Base-by-base conservation (phyloP, 1,284 basidiomycete genomes). In the Fomitopsis palustris region DNA sequence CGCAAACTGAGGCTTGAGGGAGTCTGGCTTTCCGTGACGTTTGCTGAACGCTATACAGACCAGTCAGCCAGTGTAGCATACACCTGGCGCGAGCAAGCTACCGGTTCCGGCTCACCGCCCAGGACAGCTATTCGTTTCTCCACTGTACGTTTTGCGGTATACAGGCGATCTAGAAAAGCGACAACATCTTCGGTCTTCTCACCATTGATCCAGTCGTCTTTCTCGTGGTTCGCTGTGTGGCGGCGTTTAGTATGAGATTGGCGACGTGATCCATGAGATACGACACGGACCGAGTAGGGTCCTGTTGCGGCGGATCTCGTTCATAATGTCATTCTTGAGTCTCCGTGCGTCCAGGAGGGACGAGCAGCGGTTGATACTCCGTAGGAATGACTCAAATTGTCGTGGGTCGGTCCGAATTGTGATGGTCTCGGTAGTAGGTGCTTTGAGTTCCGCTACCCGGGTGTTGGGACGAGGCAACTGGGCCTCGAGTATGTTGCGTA, bases 321-420 rank as follows among this genome's bases (percentile, higher is more conserved):
- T 84, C 62, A 92, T 84, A 35, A 98, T 82, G 66, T 98, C 95
- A 64, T 93, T 95, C 73, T 95, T 90, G 42, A 97, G 72, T n/a
- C 95, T 81, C 54, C 94, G 81, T 1, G 94, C 94, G 69, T 98
- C 95, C 27, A 95, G 75, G 4, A 97, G 77, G 3, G 90, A 95
- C 14, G 89, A 89, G 67, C 88, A 88, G 33, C 87, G 84, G 61
- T 81, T 84, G 67, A 98, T 95, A 57, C 93, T 93, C 31, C 87
- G 83, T 54, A 97, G 77, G 71, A 96, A 97, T 0, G 87, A 88
- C 65, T 96, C 95, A 66, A 97, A 96, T 60, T 95, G 89, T 43
- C 87, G 87, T 10, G 84, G 67, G 69, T 90, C 87, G 1, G 91
- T 92, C 27, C 84, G 85, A 61, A 90, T 85, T 2, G 89, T 92